Evolutionary conservation across 75 land plant genomes (phyloP), one percentile per base, ranked within the genome.

Genomic region (Adiantum capillusveneris): DNA sequence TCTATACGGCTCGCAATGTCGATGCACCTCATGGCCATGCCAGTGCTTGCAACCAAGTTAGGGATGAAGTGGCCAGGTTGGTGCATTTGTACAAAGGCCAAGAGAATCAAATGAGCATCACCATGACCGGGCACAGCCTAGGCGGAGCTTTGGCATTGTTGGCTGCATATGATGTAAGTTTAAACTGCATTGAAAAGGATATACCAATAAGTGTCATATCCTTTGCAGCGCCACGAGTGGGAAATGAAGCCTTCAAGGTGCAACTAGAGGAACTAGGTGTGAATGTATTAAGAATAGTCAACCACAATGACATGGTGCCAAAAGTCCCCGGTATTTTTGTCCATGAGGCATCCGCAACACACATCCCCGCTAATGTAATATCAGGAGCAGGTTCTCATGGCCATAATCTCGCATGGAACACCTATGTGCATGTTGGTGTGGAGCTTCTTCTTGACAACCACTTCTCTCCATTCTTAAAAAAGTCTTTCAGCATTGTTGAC

Each of bases 181-280:
- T 49, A 2, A 50, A 63, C 29, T 12, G 45, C 27, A 64, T 67
- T 0, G 57, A 27, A 37, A 41, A 41, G 43, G 43, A 41, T 9
- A 74, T 77, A 7, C 85, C 82, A 19, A 52, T 79, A 1, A 70
- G 85, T 0, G 93, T 88, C 0, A 62, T 76, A 25, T 76, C 88
- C 0, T 88, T 88, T 61, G 93, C 82, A 0, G 85, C 84, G 12
- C 93, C 93, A 9, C 61, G 84, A 0, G 93, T 88, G 16, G 93
- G 93, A 0, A 84, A 88, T 63, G 11, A 43, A 17, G 72, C 51
- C 0, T 84, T 88, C 59, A 66, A 69, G 29, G 54, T 69, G 0
- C 58, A 78, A 1, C 43, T 81, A 11, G 57, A 56, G 27, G 37
- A 42, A 25, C 62, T 45, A 6, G 71, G 76, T 11, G 73, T 74